Evolutionary conservation across 176 grass and related monocot species (phyloP).

Genomic region (Avena eriantha): DNA sequence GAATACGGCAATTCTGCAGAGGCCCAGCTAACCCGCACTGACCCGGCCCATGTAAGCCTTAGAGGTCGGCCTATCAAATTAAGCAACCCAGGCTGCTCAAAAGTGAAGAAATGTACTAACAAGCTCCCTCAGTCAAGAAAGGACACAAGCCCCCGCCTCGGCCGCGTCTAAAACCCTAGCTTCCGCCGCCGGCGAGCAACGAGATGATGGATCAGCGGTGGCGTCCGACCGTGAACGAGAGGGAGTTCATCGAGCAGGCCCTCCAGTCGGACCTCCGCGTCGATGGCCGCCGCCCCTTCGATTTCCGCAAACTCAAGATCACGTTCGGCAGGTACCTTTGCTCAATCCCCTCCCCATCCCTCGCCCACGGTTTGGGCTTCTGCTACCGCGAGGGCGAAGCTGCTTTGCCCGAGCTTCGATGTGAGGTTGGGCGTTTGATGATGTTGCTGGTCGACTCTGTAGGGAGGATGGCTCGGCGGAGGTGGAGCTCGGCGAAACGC

Average conservation of each 20-base stretch:
- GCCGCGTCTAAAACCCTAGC: slow-evolving; percentile 50
- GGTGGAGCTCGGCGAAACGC: slow-evolving; percentile 89
- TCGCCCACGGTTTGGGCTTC: neutral
- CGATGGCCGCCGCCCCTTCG: slow-evolving; percentile 87
- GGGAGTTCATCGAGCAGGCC: slow-evolving; percentile 71
- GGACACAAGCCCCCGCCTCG: neutral
- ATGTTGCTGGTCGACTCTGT: neutral
- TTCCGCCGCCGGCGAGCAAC: slow-evolving; percentile 34
- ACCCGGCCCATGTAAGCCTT: neutral
- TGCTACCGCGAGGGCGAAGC: neutral
- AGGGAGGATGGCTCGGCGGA: slow-evolving; percentile 90
- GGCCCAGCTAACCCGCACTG: neutral
- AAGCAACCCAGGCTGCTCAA: neutral
- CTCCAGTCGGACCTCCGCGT: slow-evolving; percentile 77
- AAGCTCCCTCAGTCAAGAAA: neutral
- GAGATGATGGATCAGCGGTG: slow-evolving; percentile 75
- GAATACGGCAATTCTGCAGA: no score
- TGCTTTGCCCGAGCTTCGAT: neutral
- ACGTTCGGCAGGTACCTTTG: slow-evolving; percentile 68
- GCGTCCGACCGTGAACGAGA: slow-evolving; percentile 84
- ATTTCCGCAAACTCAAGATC: slow-evolving; percentile 79
- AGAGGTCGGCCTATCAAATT: neutral
- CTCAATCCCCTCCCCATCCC: neutral
- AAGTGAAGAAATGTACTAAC: neutral
- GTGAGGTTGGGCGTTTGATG: neutral